Evolutionary conservation across 2,329 filamentous ascomycete species (phyloP).

Genomic region (Pleurostoma richardsiae): DNA sequence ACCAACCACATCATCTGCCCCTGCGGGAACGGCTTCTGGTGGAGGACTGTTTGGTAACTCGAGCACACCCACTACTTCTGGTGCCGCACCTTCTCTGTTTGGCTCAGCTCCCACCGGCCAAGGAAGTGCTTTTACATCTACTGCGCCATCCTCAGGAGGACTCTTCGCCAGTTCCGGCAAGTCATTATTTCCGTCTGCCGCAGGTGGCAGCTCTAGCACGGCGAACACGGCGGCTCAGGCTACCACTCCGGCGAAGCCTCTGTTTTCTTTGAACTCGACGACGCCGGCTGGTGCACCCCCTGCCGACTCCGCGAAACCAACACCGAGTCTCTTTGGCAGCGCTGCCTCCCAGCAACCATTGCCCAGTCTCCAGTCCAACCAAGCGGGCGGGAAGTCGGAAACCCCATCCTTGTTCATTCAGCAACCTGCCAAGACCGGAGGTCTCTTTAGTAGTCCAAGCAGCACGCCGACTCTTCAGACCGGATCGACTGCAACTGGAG

Average conservation of each 20-base stretch:
- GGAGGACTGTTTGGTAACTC: conserved; percentile 6
- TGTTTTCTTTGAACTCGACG: conserved; percentile 43
- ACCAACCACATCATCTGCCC: conserved; percentile 9
- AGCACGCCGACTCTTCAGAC: conserved; percentile 1
- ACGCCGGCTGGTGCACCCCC: conserved; percentile 53
- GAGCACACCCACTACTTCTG: conserved; percentile 18
- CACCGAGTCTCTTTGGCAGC: conserved; percentile 7
- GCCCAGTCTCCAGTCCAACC: neutral
- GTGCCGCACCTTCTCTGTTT: conserved; percentile 17
- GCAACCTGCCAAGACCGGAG: too few relatives aligned
- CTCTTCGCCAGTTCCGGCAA: conserved; percentile 12
- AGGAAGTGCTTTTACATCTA: conserved; percentile 3
- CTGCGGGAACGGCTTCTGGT: conserved; percentile 6
- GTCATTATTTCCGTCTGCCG: conserved; percentile 14
- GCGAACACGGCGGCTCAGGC: conserved; percentile 17
- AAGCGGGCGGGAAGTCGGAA: neutral
- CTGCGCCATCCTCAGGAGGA: conserved; percentile 10
- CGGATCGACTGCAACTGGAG: neutral
- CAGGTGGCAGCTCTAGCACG: conserved; percentile 11
- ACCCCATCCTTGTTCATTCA: conserved; percentile 4
- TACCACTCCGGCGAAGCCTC: conserved; percentile 39
- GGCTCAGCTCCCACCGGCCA: conserved; percentile 8
- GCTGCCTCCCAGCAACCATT: neutral
- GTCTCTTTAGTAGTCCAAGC: neutral
- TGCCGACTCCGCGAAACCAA: conserved; percentile 19